Percentiles rank a stretch among this genome's conserved stretches.
These are phyloP conservation scores for Mycena rosella DNA, from an alignment of 768 basidiomycete species.

Conservation along the genomic window DNA sequence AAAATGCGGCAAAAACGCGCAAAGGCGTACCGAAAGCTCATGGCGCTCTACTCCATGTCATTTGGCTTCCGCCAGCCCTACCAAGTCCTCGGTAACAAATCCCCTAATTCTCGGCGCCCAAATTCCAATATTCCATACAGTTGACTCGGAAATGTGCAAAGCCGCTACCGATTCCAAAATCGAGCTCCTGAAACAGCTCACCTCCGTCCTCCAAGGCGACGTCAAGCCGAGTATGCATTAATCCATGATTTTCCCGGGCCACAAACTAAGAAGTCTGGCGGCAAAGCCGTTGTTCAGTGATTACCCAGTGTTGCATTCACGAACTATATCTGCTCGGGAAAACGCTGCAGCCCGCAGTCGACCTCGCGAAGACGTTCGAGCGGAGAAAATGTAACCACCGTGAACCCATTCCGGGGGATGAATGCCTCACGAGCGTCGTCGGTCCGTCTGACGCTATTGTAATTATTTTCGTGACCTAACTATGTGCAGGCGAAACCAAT, in stretches of 20 bases:
- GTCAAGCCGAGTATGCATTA: slow-evolving; percentile 93
- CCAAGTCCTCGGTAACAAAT: slow-evolving; percentile 82
- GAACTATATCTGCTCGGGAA: slow-evolving; percentile 91
- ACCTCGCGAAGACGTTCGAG: slow-evolving; percentile 94
- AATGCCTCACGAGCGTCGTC: slow-evolving; percentile 85
- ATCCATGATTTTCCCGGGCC: slow-evolving; percentile 16
- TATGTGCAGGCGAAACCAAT: slow-evolving; percentile 77
- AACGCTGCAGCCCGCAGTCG: slow-evolving; percentile 78
- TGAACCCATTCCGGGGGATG: slow-evolving; percentile 86
- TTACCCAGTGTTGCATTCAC: slow-evolving; percentile 97
- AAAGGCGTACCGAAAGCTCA: slow-evolving; percentile 94
- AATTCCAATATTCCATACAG: slow-evolving; percentile 53
- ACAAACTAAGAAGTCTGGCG: slow-evolving; percentile 49
- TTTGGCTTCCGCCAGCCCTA: slow-evolving; percentile 96
- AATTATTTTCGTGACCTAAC: not conserved
- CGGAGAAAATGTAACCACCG: slow-evolving; percentile 95
- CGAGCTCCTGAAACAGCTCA: slow-evolving; percentile 82
- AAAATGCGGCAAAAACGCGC: slow-evolving; percentile 96
- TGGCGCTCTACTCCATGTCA: slow-evolving; percentile 87
- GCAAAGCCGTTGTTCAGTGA: slow-evolving; percentile 80
- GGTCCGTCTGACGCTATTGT: slow-evolving; percentile 61
- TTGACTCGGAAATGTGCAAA: slow-evolving; percentile 89
- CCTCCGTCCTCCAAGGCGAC: slow-evolving; percentile 84
- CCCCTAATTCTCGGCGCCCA: slow-evolving; percentile 35
- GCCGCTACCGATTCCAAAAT: slow-evolving; percentile 75